Base-by-base conservation (phyloP, 805 yeast genomes). In the Pichia sporocuriosa region DNA sequence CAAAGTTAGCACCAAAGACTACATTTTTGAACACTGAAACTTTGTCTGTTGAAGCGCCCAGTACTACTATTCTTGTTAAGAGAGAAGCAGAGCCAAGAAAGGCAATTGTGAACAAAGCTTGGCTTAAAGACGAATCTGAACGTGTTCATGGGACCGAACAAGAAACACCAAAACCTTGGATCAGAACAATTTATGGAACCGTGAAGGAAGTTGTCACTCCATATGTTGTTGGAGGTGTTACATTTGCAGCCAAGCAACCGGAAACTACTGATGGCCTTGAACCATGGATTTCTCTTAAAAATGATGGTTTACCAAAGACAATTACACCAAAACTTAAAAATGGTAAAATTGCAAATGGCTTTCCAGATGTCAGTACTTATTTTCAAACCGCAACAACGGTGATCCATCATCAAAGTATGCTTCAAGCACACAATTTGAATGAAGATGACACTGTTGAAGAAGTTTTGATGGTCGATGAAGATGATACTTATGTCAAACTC, bases 251-350 rank as follows among this genome's bases (percentile, higher is more conserved):
- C 22, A 80, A 81, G 47, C 86, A 90, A 0, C 87, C 94, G 3
- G 67, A 68, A 0, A 63, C 70, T 1, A 75, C 86, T 5, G 68
- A 79, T 50, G 81, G 84, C 9, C 71, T 86, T 48, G 79, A 77
- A 45, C 87, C 86, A 8, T 87, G 96, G 96, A 67, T 87, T 30
- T 74, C 86, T 2, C 67, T 87, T 55, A 73, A 86, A 44, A 79
- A 81, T 48, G 76, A 81, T 46, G 96, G 96, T 15, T 60, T 70
- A 9, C 95, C 96, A 40, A 79, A 81, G 57, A 86, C 95, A 0
- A 75, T 87, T 37, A 69, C 65, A 31, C 96, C 96, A 3, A 72
- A 84, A 54, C 54, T 78, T 55, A 85, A 86, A 51, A 77, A 81
- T 50, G 95, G 95, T 10, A 64, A 62, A 39, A 79, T 82, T 25